Base-by-base conservation (phyloP, 2,329 filamentous ascomycete species). In the Biscogniauxia marginata region DNA sequence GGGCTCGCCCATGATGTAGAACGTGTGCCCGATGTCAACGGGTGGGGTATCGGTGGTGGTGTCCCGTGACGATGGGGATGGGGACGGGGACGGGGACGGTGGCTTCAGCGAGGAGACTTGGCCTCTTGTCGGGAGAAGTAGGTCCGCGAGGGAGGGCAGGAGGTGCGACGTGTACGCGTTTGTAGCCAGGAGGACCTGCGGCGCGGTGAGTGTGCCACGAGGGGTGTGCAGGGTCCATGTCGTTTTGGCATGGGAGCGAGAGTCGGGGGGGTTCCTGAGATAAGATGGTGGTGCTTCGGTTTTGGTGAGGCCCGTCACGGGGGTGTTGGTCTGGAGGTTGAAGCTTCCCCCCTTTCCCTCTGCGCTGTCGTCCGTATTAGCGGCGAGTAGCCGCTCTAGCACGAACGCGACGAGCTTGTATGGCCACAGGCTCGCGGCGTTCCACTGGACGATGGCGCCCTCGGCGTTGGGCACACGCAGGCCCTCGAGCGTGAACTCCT, bases 81-180 rank as follows among this genome's bases (percentile, higher is more conserved):
- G 7, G 0, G 23, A 46, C 3, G 43, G 43, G 43, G 43, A n/a
- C 3, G 5, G 49, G 25, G 13, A 55, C 0, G 86, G 84, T 4
- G 88, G 87, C 3, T 79, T 65, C 19, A 93, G 78, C 0, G 87
- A 83, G 45, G 82, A 83, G 74, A 93, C 85, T 67, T 93, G 86
- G 1, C 90, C 91, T 21, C 89, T 79, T 2, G 89, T 86, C 0
- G 93, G 93, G 46, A 76, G 67, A 0, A 89, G 89, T 2, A 93
- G 73, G 53, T 61, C 57, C 7, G 82, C 77, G 63, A 93, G 87
- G 30, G 76, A 69, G 0, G 90, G 90, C 1, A 93, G 75, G 3
- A 96, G 78, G 58, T 86, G 81, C 1, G 90, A 90, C 0, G 91
- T 93, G 71, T 96, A 96, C 3, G 79, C 93, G 68, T 96, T 96